phyloP scores from a whole-genome alignment of 306 rosid genomes.

The Carpinus viminea region DNA sequence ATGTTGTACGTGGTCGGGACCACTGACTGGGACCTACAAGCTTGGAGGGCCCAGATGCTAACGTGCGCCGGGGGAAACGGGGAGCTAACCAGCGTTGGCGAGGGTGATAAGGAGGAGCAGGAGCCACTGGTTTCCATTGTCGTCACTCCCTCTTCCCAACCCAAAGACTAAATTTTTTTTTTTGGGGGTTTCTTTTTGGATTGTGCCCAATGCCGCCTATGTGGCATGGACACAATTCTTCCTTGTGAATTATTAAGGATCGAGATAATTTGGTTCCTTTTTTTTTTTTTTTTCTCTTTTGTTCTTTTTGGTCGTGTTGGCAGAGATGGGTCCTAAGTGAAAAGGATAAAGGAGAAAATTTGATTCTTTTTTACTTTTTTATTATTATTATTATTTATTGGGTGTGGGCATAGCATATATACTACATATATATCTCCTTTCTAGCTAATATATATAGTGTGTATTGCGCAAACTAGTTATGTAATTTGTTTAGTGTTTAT shows the following conservation, averaged over 20 bases:
- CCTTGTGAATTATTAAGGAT: slow-evolving; percentile 2
- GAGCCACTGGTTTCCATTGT: slow-evolving; percentile 33
- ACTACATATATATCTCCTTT: too few species aligned
- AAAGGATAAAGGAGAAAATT: neutral
- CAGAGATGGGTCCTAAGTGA: neutral
- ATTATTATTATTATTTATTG: too few species aligned
- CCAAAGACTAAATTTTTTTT: neutral
- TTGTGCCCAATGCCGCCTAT: neutral
- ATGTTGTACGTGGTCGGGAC: slow-evolving; percentile 79
- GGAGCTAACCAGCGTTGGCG: slow-evolving; percentile 13
- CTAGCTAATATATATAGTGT: too few species aligned
- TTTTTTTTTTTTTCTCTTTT: neutral
- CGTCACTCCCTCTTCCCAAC: slow-evolving; percentile 22
- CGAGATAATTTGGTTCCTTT: neutral
- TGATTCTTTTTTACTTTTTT: neutral
- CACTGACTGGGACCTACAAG: slow-evolving; percentile 80
- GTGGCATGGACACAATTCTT: neutral
- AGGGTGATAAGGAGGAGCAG: slow-evolving; percentile 26
- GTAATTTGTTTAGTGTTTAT: too few species aligned
- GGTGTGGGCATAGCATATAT: too few species aligned
- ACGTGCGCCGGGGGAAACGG: slow-evolving; percentile 34
- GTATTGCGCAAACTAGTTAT: too few species aligned
- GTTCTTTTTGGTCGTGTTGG: neutral
- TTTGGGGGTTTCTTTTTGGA: too few species aligned
- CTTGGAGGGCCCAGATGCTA: slow-evolving; percentile 55